phyloP scores from a whole-genome alignment of 2,329 filamentous ascomycete species.

The Hymenoscyphus fructigenus region DNA sequence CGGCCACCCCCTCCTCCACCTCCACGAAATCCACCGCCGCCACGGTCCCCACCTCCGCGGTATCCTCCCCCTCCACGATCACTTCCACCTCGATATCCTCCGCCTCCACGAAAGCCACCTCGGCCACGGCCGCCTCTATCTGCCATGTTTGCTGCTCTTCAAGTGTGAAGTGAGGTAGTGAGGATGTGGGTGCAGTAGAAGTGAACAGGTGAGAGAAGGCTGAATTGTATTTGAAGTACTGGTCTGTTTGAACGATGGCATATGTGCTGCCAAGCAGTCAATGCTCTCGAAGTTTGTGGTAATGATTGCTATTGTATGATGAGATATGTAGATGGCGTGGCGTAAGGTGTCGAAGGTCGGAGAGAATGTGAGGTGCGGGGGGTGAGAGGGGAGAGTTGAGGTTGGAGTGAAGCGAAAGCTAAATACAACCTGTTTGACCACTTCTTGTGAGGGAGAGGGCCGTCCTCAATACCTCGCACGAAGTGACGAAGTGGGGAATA shows the following conservation, averaged over 20 bases:
- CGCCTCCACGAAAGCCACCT: constrained; percentile 34
- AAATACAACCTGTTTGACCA: too few species aligned
- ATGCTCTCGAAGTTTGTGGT: too few species aligned
- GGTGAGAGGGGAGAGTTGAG: neutral
- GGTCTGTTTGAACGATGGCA: neutral
- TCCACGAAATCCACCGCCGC: constrained; percentile 34
- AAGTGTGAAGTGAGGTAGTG: neutral
- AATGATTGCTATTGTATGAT: too few species aligned
- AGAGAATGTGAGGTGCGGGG: neutral
- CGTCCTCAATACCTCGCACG: too few species aligned
- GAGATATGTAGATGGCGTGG: too few species aligned
- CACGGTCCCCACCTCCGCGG: constrained; percentile 30
- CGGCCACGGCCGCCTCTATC: constrained; percentile 22
- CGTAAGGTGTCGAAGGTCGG: too few species aligned
- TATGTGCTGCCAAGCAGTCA: neutral
- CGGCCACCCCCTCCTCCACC: constrained; percentile 23
- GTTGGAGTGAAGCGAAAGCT: neutral
- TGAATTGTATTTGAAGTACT: neutral
- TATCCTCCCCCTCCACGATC: constrained; percentile 29
- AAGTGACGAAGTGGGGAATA: too few species aligned
- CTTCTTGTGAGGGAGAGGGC: too few species aligned
- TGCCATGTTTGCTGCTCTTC: constrained; percentile 3
- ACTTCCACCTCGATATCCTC: constrained; percentile 35
- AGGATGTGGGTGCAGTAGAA: neutral
- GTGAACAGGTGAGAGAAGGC: neutral